These are phyloP conservation scores for Trichoderma sp. DNA, from an alignment of 2,329 filamentous ascomycete genomes.

Conservation along the genomic window DNA sequence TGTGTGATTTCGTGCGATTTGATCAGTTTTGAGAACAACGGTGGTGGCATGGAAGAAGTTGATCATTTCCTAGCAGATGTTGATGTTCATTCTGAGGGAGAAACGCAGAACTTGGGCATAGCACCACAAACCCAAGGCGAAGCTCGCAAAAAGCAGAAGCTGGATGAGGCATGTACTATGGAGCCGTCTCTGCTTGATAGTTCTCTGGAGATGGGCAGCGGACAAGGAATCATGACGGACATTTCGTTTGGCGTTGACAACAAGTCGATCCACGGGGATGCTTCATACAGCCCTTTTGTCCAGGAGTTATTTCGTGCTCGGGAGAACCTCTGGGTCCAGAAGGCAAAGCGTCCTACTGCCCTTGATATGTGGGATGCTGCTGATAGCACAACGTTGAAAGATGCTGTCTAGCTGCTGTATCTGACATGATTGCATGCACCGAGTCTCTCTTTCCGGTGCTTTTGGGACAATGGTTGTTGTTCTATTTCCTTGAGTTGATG, in stretches of 20 bases:
- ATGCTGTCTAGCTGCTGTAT: neutral
- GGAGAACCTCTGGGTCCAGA: slow-evolving; percentile 26
- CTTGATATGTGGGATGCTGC: slow-evolving; percentile 30
- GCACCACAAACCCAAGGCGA: neutral
- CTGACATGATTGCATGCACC: neutral
- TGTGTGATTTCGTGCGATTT: neutral
- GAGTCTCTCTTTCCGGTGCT: neutral
- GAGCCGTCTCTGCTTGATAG: neutral
- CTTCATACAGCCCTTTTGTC: slow-evolving; percentile 24
- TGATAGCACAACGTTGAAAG: neutral
- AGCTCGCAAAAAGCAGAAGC: neutral
- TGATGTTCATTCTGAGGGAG: neutral
- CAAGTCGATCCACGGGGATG: neutral
- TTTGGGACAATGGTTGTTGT: neutral
- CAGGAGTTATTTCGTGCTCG: slow-evolving; percentile 24
- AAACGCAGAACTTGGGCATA: neutral
- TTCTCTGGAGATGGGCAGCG: neutral
- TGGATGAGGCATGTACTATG: neutral
- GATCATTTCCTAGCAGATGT: slow-evolving; percentile 1
- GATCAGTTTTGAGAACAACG: neutral
- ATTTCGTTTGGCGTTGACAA: neutral
- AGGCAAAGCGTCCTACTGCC: slow-evolving; percentile 25
- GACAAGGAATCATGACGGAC: neutral
- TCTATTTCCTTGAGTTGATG: neutral
- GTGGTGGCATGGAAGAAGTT: neutral